Conservation (phyloP, 805 yeast species). For the Saturnispora gosingensis region DNA sequence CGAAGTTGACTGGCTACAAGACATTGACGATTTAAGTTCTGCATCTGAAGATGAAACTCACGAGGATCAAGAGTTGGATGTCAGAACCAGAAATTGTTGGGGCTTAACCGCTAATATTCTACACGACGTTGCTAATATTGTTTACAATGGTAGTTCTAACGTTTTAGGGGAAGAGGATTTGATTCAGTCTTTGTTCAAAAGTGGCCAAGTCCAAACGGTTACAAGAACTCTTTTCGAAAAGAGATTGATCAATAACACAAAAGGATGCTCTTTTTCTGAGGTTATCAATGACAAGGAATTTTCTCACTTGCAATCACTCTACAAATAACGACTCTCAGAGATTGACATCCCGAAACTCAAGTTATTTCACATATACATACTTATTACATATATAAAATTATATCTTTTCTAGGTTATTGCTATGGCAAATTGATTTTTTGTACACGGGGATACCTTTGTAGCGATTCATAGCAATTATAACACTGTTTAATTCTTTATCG, state of each 20-base stretch:
- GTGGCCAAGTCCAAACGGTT: conserved; percentile 41
- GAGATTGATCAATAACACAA: conserved; percentile 37
- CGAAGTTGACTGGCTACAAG: conserved; percentile 58
- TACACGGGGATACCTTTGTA: background rate
- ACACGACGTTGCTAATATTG: conserved; percentile 57
- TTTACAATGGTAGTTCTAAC: conserved; percentile 30
- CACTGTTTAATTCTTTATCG: background rate
- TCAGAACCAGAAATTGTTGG: conserved; percentile 63
- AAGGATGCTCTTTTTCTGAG: conserved; percentile 36
- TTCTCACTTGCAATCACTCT: conserved; percentile 32
- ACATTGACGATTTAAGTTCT: conserved; percentile 49
- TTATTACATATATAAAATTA: background rate
- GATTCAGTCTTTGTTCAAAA: conserved; percentile 42
- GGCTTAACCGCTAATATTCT: conserved; percentile 73
- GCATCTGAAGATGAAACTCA: conserved; percentile 39
- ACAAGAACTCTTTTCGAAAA: conserved; percentile 46
- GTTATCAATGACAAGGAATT: conserved; percentile 37
- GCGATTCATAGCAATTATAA: background rate
- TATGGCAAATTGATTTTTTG: background rate
- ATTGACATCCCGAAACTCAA: too few relatives aligned
- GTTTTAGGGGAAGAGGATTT: conserved; percentile 58
- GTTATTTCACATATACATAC: background rate
- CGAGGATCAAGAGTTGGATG: conserved; percentile 31
- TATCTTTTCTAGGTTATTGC: background rate
- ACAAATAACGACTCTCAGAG: conserved; percentile 16